phyloP scores from a whole-genome alignment of 225 moss, liverwort and hornwort genomes.

The Sphagnum tenellum region DNA sequence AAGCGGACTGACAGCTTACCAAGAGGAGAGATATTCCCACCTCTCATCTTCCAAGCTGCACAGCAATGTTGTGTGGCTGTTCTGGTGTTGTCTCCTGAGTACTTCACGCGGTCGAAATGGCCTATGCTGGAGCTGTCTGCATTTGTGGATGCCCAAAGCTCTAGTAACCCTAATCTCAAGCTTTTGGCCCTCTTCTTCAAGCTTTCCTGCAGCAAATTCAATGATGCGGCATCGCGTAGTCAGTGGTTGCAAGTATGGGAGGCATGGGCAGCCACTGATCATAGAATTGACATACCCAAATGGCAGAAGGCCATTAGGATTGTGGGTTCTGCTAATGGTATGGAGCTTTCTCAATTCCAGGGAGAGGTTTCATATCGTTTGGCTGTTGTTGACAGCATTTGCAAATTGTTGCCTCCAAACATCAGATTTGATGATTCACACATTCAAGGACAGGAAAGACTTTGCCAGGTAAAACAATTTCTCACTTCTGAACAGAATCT shows the following conservation, averaged over 20 bases:
- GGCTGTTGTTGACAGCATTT: conserved; percentile 10
- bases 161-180: not conserved
- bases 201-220: conserved; percentile 24
- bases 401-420: conserved; percentile 1
- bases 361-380: conserved; percentile 15
- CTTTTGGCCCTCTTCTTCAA: conserved; percentile 12
- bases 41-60: conserved; percentile 8
- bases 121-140: conserved; percentile 16
- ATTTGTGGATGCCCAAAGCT: conserved; percentile 8
- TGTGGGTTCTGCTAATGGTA: conserved; percentile 11
- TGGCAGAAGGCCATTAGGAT: conserved; percentile 8
- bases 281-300: not conserved
- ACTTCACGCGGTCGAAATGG: conserved; percentile 13
- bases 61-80: conserved; percentile 13
- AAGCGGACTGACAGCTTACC: conserved; percentile 2
- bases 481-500: no score
- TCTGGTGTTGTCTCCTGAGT: conserved; percentile 12
- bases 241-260: conserved; percentile 14
- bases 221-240: conserved; percentile 2
- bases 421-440: conserved; percentile 16
- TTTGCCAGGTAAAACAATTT: conserved; percentile 9
- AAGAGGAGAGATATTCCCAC: conserved; percentile 3
- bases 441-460: conserved; percentile 11
- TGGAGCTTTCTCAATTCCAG: conserved; percentile 7
- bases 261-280: conserved; percentile 8